phyloP scores from a whole-genome alignment of 192 early-diverging fungal genomes.

The Coemansia sp. region DNA sequence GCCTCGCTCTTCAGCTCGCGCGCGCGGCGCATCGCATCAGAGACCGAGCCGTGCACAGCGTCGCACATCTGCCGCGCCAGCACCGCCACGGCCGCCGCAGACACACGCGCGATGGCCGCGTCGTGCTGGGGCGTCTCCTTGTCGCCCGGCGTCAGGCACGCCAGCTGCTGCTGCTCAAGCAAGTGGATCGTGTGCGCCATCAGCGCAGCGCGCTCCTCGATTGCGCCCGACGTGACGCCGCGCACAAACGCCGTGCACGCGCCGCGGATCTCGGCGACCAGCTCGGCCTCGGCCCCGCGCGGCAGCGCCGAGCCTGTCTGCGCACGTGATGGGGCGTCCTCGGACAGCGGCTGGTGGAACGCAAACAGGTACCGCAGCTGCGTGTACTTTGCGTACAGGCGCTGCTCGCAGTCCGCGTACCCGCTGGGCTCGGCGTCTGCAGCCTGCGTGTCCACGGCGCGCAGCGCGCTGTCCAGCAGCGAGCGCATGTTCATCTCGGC shows the following conservation, averaged over 20 bases:
- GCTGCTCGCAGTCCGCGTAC: constrained; percentile 19
- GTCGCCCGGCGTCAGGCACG: constrained; percentile 11
- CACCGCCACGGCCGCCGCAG: constrained; percentile 15
- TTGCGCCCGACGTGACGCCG: constrained; percentile 11
- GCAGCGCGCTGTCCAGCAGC: constrained; percentile 31
- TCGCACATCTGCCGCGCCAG: constrained; percentile 21
- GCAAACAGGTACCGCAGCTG: constrained; percentile 44
- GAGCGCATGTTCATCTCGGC: constrained; percentile 38
- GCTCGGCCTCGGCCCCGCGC: constrained; percentile 7
- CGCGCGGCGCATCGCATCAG: neutral
- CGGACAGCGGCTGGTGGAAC: constrained; percentile 8
- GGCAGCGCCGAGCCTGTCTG: neutral
- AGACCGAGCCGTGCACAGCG: neutral
- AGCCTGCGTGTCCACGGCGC: constrained; percentile 8
- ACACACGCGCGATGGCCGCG: constrained; percentile 9
- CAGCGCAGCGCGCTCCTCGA: constrained; percentile 16
- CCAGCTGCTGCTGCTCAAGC: constrained; percentile 43
- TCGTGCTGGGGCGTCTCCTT: constrained; percentile 18
- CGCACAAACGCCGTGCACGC: constrained; percentile 22
- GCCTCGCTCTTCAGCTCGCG: constrained; percentile 17
- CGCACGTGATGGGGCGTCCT: neutral
- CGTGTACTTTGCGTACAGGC: constrained; percentile 31
- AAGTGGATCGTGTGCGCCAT: constrained; percentile 27
- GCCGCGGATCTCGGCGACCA: constrained; percentile 2
- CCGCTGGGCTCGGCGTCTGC: constrained; percentile 4